Conservation (phyloP, 202 grass and related monocot species). For the Cymbopogon flexuosus region DNA sequence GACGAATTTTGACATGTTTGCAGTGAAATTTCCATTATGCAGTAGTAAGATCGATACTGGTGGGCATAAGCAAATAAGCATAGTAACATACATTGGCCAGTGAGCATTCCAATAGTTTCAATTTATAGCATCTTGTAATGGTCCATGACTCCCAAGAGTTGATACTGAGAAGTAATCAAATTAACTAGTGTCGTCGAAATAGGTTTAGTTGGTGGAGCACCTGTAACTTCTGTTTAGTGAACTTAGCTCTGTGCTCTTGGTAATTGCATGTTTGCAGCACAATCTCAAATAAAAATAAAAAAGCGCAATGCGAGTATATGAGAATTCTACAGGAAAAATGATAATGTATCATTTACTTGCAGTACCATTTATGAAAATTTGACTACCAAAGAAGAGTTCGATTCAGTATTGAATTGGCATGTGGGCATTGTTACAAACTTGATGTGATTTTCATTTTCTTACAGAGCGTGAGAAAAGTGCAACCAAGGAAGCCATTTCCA, state of each 20-base stretch:
- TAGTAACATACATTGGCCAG: neutral
- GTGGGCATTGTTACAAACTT: slow-evolving; percentile 2
- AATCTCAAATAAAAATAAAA: neutral
- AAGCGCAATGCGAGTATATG: neutral
- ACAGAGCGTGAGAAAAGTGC: slow-evolving; percentile 94
- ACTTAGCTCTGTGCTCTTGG: neutral
- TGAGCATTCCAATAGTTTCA: neutral
- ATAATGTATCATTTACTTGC: neutral
- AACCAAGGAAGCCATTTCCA: slow-evolving; percentile 84
- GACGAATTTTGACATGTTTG: neutral
- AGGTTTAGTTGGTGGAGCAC: neutral
- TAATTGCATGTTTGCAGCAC: neutral
- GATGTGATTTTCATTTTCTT: slow-evolving; percentile 22
- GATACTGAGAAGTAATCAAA: neutral
- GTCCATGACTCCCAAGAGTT: neutral
- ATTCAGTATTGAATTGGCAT: neutral
- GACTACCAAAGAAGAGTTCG: neutral
- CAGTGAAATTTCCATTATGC: neutral
- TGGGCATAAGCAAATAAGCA: neutral
- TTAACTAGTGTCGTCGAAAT: neutral
- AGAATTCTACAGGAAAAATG: neutral
- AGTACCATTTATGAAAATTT: neutral
- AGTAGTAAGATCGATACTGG: neutral
- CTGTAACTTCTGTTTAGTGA: neutral
- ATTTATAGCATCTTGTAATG: neutral